These are phyloP conservation scores for Neoascochyta sp. DNA, from an alignment of 2,329 filamentous ascomycete genomes.

Conservation along the genomic window DNA sequence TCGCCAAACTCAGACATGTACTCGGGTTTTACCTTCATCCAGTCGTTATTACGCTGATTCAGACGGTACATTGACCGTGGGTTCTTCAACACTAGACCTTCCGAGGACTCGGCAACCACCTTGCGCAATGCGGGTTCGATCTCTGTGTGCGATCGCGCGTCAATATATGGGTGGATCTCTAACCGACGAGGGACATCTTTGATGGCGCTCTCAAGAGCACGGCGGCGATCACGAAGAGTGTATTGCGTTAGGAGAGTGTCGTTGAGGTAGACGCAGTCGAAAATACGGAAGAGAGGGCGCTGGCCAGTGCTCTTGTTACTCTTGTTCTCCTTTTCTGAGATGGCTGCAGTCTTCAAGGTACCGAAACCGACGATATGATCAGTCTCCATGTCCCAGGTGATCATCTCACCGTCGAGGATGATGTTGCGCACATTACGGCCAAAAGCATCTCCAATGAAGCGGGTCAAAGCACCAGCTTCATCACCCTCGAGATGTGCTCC, in stretches of 20 bases:
- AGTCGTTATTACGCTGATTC: constrained; percentile 89
- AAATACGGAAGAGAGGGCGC: constrained; percentile 77
- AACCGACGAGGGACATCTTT: constrained; percentile 68
- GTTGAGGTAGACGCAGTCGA: constrained; percentile 89
- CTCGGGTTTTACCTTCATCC: constrained; percentile 98
- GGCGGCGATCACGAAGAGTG: constrained; percentile 73
- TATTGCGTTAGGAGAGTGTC: constrained; percentile 75
- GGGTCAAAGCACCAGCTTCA: constrained; percentile 70
- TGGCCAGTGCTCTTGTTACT: constrained; percentile 55
- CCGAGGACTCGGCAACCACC: constrained; percentile 81
- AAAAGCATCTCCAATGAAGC: constrained; percentile 76
- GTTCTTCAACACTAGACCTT: constrained; percentile 92
- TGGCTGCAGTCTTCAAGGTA: constrained; percentile 84
- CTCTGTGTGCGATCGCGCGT: constrained; percentile 63
- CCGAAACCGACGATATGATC: constrained; percentile 88
- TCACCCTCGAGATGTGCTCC: constrained; percentile 68
- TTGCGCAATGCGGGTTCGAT: constrained; percentile 77
- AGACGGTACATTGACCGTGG: constrained; percentile 80
- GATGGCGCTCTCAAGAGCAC: constrained; percentile 69
- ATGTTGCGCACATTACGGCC: constrained; percentile 72
- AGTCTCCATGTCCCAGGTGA: constrained; percentile 87
- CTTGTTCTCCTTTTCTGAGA: constrained; percentile 73
- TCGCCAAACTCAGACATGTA: constrained; percentile 98
- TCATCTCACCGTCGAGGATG: constrained; percentile 97
- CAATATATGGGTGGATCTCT: constrained; percentile 72